Conservation (phyloP, 164 flowering plant genomes). For the Dillenia turbinata region DNA sequence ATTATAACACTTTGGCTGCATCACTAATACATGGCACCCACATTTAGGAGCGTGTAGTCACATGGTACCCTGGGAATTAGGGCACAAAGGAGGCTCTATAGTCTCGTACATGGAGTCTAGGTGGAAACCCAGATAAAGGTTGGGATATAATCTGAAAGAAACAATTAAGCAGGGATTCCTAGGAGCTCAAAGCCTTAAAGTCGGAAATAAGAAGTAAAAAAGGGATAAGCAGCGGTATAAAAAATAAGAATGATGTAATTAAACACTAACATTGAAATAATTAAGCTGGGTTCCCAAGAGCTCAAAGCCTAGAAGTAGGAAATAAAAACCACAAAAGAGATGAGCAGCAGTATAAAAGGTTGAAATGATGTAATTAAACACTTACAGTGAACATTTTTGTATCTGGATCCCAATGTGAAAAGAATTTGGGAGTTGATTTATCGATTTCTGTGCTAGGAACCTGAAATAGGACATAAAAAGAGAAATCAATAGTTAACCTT, state of each 20-base stretch:
- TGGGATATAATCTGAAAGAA: constrained; percentile 21
- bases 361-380: not conserved
- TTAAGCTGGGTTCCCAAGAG: too few relatives aligned
- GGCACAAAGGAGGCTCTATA: too few relatives aligned
- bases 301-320: not conserved
- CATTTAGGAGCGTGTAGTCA: too few relatives aligned
- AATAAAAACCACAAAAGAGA: not conserved
- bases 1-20: too few relatives aligned
- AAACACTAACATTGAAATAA: constrained; percentile 62
- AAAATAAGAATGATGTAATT: not conserved
- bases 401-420: constrained; percentile 98
- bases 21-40: too few relatives aligned
- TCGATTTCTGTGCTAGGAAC: constrained; percentile 99
- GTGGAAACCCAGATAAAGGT: too few relatives aligned
- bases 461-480: constrained; percentile 29
- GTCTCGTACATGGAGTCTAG: too few relatives aligned
- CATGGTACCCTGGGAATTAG: too few relatives aligned
- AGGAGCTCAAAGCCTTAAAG: too few relatives aligned
- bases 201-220: constrained; percentile 1
- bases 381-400: constrained; percentile 96
- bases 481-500: not conserved
- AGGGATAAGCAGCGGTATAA: not conserved
- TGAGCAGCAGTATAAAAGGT: not conserved
- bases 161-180: not conserved
- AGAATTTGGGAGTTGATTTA: constrained; percentile 94